Base-by-base conservation (phyloP, 2,329 filamentous ascomycete genomes). In the Paecilomyces sp. region DNA sequence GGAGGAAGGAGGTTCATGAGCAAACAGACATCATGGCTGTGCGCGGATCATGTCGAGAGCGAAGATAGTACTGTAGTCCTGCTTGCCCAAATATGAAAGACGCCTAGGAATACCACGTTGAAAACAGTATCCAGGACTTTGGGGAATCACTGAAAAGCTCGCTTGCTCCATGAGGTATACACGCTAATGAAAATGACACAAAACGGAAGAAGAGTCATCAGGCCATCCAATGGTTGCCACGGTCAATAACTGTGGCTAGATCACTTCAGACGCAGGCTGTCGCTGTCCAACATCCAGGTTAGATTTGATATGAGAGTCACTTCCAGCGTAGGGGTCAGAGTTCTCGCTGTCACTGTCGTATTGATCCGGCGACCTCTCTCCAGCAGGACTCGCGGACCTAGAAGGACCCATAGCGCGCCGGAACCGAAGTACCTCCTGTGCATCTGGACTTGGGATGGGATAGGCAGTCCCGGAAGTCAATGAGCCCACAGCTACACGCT, bases 381-480 rank as follows among this genome's bases (percentile, higher is more conserved):
- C 18, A 11, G 28, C 51, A 25, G 24, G 22, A 6, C 3, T 25
- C 11, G 51, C 13, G 22, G 51, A 53, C 22, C 24, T 13, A 13
- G 51, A 30, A 53, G 51, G 51, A 5, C 51, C 51, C 51, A 53
- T 53, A 30, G 51, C 51, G 12, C 68, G 67, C 13, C 71, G 68
- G 24, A 72, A 62, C 4, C 69, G 70, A 7, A 69, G 58, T 52
- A 69, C 68, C 34, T 75, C 71, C 33, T 68, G 64, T 1, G 72
- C 71, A n/a, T 73, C 69, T 2, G 65, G 60, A 25, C 63, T 69
- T 1, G 64, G 67, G 5, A 71, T 70, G 1, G 74, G 73, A 47
- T 75, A 73, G 61, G 72, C 70, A 0, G 68, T 70, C 0, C 70
- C 68, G 22, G 68, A 58, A 25, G 70, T 65, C 58, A 73, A 71